Evolutionary conservation across 2,329 filamentous ascomycete genomes (phyloP), one percentile per base, ranked within the genome.

Genomic region (Ilyonectria robusta): DNA sequence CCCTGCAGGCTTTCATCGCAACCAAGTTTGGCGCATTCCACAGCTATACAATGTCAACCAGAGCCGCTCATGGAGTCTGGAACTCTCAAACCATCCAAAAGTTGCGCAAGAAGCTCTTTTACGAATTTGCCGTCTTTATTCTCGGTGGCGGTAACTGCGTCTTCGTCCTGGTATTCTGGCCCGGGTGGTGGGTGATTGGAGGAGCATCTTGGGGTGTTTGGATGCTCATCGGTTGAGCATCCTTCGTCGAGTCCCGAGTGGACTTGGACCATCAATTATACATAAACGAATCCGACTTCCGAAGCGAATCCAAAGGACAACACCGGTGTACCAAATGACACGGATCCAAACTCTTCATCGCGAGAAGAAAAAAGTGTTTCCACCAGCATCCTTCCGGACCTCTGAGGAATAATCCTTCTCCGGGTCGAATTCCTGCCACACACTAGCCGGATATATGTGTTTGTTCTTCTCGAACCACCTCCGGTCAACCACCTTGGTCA

Each of bases 401-500:
- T 93, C 90, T 70, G 85, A 87, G 76, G 89, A 88, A 82, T 97
- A 97, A 75, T 98, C 93, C 80, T 93, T 93, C 68, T 94, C 93
- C 0, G 94, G 92, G 72, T 97, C 95, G 79, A 97, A 99, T 70
- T 97, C 93, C 75, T 95, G 94, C 96, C 96, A 99, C 53, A 95
- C 88, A 78, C 94, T 98, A 21, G 95, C 95, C 0, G 96, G 96
- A 79, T 95, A 99, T 65, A 99, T 98, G 81, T 99, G 96, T 82
- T 98, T 99, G 80, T 98, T 98, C 77, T 91, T 89, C 84, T 98
- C 94, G 79, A 98, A 99, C 96, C 96, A 99, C 67, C 96, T 86
- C 67, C 96, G 88, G 83, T 99, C 95, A 4, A 99, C 95, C 4
- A 99, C 95, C 79, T 98, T 98, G 3, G 95, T 98, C 69, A 93